Percentiles rank a stretch among this genome's conserved stretches.
Conservation (phyloP, 2,329 filamentous ascomycete genomes). For the Pseudopyricularia cyperi region DNA sequence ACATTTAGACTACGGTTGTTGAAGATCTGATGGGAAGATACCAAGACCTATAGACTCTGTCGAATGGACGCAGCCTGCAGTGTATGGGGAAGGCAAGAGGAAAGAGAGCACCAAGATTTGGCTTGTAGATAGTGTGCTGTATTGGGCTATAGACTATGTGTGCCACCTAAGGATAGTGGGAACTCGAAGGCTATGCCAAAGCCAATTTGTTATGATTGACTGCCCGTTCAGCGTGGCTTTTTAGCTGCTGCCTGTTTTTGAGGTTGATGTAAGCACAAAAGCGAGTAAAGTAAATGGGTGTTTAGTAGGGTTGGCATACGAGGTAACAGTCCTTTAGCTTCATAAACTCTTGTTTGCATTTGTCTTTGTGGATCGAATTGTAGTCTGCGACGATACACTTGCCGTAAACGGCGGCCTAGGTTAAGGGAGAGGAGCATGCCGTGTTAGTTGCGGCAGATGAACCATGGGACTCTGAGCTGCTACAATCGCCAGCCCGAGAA, state of each 20-base stretch:
- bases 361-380: constrained; percentile 79
- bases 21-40: constrained; percentile 39
- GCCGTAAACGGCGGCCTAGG: constrained; percentile 70
- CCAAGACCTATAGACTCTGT: no score
- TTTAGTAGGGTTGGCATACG: constrained; percentile 37
- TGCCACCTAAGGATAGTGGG: no score
- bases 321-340: constrained; percentile 77
- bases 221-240: constrained; percentile 3
- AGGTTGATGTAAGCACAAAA: background rate
- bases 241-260: constrained; percentile 10
- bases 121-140: background rate
- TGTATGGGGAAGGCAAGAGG: background rate
- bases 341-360: constrained; percentile 77
- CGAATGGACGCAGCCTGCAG: no score
- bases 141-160: no score
- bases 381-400: constrained; percentile 88
- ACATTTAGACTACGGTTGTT: constrained; percentile 48
- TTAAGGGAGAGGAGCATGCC: background rate
- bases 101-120: constrained; percentile 1
- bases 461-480: no score
- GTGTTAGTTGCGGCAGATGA: background rate
- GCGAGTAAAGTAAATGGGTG: background rate
- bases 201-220: no score
- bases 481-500: no score
- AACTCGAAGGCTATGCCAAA: no score